Base-by-base conservation (phyloP, 2,329 filamentous ascomycete genomes). In the Aspergillus aculeatinus region DNA sequence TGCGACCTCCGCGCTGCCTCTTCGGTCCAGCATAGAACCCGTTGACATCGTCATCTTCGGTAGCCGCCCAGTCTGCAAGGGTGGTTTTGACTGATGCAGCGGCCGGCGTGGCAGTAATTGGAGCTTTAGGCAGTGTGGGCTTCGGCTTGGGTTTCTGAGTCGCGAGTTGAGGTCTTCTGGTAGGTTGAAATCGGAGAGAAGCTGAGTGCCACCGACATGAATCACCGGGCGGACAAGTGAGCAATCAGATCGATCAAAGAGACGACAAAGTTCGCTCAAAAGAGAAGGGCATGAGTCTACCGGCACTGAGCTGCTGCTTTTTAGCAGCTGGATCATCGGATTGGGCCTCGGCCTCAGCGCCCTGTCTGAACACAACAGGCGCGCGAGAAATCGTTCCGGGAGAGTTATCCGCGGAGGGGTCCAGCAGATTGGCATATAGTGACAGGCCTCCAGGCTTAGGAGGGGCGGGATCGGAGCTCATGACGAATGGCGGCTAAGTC, bases 101-200 rank as follows among this genome's bases (percentile, higher is more conserved):
- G 5, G 76, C 68, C n/a, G 77, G 68, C 47, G 77, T 69, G 19
- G 75, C 62, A 35, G 60, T 55, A 27, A 74, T 61, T 14, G 74
- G 60, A 48, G 79, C 68, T 68, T 83, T 86, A 50, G 81, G 80
- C 56, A 90, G 84, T 56, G 81, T 76, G 5, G 85, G 77, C 72
- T 92, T 94, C 42, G 82, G 71, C 69, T 87, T 87, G 48, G 83
- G 75, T 72, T 85, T 87, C 81, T 87, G 77, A 71, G 74, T 70
- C 76, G 84, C 72, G 79, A 89, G 68, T 69, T 92, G 87, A 25
- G 91, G 90, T 62, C 91, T 86, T 70, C 90, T 90, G 66, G 92
- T 92, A 55, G 92, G 92, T 74, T 96, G 91, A 79, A 96, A 96
- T 75, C 89, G 89, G 64, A 96, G 82, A 70, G 90, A 86, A 75